Conservation (phyloP, 345 rosid species). For the Isatis tinctoria region DNA sequence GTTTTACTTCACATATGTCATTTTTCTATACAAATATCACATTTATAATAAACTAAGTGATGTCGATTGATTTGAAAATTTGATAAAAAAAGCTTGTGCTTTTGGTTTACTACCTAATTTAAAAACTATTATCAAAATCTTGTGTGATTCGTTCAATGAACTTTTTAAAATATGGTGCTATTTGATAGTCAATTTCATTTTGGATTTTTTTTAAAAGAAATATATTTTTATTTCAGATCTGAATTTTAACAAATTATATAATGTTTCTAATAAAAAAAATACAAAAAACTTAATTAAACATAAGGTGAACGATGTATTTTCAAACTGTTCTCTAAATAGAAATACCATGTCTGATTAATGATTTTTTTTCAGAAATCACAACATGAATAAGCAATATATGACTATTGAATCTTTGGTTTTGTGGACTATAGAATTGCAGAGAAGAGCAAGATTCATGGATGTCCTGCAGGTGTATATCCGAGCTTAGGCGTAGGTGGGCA, state of each 20-base stretch:
- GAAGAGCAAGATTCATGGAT: constrained; percentile 53
- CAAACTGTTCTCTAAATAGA: background rate
- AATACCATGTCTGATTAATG: too few relatives aligned
- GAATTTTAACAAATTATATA: background rate
- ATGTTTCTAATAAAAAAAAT: too few relatives aligned
- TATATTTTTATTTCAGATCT: background rate
- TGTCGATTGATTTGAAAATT: too few relatives aligned
- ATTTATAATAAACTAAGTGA: too few relatives aligned
- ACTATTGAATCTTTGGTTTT: background rate
- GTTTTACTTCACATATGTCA: too few relatives aligned
- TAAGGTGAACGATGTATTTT: background rate
- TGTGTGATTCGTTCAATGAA: background rate
- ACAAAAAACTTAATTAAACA: background rate
- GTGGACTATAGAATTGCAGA: constrained; percentile 44
- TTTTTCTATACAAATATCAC: too few relatives aligned
- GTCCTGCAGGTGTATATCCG: constrained; percentile 51
- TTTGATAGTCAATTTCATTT: background rate
- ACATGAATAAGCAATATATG: background rate
- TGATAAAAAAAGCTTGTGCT: too few relatives aligned
- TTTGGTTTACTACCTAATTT: too few relatives aligned
- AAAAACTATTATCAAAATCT: background rate
- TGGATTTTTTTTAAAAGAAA: background rate
- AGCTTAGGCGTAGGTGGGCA: constrained; percentile 62
- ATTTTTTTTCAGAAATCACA: background rate
- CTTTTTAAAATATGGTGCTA: too few relatives aligned